Evolutionary conservation across 2,329 filamentous ascomycete genomes (phyloP).

Genomic region (Fusarium sacchari): DNA sequence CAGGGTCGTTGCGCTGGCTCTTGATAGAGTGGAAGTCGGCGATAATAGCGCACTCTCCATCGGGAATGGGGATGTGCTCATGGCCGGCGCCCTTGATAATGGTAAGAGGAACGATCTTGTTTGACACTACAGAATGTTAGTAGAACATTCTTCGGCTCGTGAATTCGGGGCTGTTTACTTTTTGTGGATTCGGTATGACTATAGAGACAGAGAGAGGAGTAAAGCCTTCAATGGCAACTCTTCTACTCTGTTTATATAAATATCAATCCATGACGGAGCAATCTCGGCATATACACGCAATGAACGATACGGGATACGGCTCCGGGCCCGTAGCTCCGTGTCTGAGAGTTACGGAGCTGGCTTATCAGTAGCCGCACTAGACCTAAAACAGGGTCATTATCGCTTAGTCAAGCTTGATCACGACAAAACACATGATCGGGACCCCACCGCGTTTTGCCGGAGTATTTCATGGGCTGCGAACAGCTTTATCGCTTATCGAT

Average conservation of each 20-base stretch:
- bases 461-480: neutral
- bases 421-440: conserved; percentile 17
- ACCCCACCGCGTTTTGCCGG: neutral
- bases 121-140: conserved; percentile 7
- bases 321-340: conserved; percentile 12
- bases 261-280: neutral
- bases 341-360: neutral
- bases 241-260: neutral
- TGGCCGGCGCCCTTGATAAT: conserved; percentile 34
- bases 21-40: conserved; percentile 29
- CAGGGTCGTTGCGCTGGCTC: conserved; percentile 1
- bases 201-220: neutral
- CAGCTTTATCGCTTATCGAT: neutral
- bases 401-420: neutral
- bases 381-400: rapidly evolving
- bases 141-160: neutral
- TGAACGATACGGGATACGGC: neutral
- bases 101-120: conserved; percentile 32
- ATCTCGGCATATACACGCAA: neutral
- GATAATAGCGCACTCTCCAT: conserved; percentile 23
- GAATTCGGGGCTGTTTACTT: neutral
- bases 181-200: neutral
- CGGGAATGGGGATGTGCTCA: conserved; percentile 24
- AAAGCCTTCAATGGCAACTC: rapidly evolving
- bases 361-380: neutral